Evolutionary conservation across 2,329 filamentous ascomycete genomes (phyloP).

Genomic region (Paraphaeosphaeria minitans): DNA sequence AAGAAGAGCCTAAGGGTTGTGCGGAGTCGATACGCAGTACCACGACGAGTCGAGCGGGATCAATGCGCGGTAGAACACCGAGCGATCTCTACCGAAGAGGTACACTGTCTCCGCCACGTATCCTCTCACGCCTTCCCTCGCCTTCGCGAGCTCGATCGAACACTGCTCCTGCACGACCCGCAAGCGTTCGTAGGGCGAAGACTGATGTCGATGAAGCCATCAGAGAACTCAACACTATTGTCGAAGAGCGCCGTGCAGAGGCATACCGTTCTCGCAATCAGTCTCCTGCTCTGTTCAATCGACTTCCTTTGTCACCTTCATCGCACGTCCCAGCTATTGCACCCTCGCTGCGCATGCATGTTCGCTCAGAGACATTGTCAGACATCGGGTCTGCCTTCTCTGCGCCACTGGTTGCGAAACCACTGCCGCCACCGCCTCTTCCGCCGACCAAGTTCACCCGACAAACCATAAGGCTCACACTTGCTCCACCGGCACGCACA

Average conservation of each 20-base stretch:
- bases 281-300: conserved; percentile 33
- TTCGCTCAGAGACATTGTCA: conserved; percentile 54
- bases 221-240: conserved; percentile 55
- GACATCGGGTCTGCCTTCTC: conserved; percentile 56
- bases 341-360: conserved; percentile 52
- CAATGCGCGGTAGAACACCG: conserved; percentile 23
- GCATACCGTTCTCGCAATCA: conserved; percentile 38
- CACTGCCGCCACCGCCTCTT: conserved; percentile 27
- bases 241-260: conserved; percentile 53
- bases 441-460: conserved; percentile 15
- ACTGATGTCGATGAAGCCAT: conserved; percentile 53
- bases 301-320: conserved; percentile 40
- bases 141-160: conserved; percentile 43
- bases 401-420: conserved; percentile 41
- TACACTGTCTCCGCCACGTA: conserved; percentile 33
- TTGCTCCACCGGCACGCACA: conserved; percentile 29
- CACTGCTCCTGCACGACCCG: conserved; percentile 43
- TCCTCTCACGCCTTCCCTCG: conserved; percentile 38
- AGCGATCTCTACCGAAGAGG: conserved; percentile 25
- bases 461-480: conserved; percentile 29
- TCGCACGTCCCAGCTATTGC: conserved; percentile 55
- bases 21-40: conserved; percentile 22
- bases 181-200: conserved; percentile 44
- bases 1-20: conserved; percentile 30
- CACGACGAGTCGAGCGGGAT: conserved; percentile 19